These are phyloP conservation scores for Sporothrix schenckii DNA, from an alignment of 2,329 filamentous ascomycete species.

Conservation along the genomic window DNA sequence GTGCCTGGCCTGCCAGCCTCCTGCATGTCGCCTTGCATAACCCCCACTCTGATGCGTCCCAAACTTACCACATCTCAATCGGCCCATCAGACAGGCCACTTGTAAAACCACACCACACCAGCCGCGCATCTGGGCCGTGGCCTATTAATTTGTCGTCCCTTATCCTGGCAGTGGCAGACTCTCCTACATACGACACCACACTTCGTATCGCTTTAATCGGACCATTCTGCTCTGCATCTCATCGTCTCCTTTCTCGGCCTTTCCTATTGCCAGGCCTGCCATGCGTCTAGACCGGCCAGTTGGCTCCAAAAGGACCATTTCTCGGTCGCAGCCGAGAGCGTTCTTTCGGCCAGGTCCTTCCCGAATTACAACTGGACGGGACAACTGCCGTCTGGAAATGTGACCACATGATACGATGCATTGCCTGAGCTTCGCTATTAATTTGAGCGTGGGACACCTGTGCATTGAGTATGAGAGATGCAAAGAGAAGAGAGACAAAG, in stretches of 20 bases:
- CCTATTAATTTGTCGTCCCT: background rate
- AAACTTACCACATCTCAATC: slow-evolving; percentile 23
- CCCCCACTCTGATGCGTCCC: slow-evolving; percentile 4
- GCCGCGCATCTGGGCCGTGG: slow-evolving; percentile 11
- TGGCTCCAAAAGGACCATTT: slow-evolving; percentile 26
- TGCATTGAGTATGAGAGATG: background rate
- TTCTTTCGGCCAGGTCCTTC: slow-evolving; percentile 1
- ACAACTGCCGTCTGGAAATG: slow-evolving; percentile 3
- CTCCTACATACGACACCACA: background rate
- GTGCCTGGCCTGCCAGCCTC: background rate
- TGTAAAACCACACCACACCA: slow-evolving; percentile 31
- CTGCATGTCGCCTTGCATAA: background rate
- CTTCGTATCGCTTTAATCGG: slow-evolving; percentile 6
- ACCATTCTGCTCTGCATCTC: background rate
- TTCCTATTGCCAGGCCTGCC: background rate
- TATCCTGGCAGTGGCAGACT: background rate
- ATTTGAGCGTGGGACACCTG: background rate
- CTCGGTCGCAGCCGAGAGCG: slow-evolving; percentile 27
- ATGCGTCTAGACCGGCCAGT: slow-evolving; percentile 9
- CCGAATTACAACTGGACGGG: background rate
- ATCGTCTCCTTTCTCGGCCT: background rate
- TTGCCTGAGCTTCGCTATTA: background rate
- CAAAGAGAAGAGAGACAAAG: background rate
- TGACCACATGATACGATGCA: slow-evolving; percentile 1
- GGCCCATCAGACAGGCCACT: slow-evolving; percentile 33